A percentile compares a stretch with the other conserved stretches of the same genome.
These are phyloP conservation scores for Paraconiothyrium sp. DNA, from an alignment of 2,329 filamentous ascomycete species.

Conservation along the genomic window DNA sequence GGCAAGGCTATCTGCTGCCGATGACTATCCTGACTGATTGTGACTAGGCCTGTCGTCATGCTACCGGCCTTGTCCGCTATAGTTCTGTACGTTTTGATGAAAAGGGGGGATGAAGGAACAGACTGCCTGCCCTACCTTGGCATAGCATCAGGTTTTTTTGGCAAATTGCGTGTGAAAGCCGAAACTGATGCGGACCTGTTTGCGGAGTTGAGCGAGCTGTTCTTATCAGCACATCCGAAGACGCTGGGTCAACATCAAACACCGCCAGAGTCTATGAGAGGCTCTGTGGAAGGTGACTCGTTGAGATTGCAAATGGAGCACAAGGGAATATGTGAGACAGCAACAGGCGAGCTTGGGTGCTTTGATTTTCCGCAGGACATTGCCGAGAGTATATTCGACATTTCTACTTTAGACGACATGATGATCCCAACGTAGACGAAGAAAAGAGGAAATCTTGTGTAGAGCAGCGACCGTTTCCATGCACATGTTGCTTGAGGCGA, in stretches of 20 bases:
- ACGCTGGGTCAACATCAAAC: slow-evolving; percentile 1
- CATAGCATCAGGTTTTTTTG: slow-evolving; percentile 4
- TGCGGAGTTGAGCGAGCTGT: neutral
- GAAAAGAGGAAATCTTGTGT: neutral
- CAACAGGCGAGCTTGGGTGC: neutral
- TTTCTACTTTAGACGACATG: slow-evolving; percentile 1
- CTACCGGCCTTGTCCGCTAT: slow-evolving; percentile 1
- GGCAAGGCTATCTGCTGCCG: neutral
- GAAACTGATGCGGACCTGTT: slow-evolving; percentile 1
- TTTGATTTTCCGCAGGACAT: slow-evolving; percentile 3
- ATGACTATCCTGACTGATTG: neutral
- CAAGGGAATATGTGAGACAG: neutral
- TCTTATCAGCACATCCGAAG: neutral
- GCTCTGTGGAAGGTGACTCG: neutral
- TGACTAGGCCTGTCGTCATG: slow-evolving; percentile 2
- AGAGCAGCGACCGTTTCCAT: neutral
- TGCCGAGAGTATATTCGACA: slow-evolving; percentile 2
- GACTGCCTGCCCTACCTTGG: slow-evolving; percentile 1
- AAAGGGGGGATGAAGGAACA: neutral
- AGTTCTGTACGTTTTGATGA: slow-evolving; percentile 1
- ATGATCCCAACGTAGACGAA: neutral
- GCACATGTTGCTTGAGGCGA: neutral
- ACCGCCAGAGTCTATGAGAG: neutral
- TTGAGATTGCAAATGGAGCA: neutral
- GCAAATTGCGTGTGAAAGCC: neutral